Evolutionary conservation across 768 basidiomycete species (phyloP), one percentile per base, ranked within the genome.

Genomic region (Suillus weaverae): DNA sequence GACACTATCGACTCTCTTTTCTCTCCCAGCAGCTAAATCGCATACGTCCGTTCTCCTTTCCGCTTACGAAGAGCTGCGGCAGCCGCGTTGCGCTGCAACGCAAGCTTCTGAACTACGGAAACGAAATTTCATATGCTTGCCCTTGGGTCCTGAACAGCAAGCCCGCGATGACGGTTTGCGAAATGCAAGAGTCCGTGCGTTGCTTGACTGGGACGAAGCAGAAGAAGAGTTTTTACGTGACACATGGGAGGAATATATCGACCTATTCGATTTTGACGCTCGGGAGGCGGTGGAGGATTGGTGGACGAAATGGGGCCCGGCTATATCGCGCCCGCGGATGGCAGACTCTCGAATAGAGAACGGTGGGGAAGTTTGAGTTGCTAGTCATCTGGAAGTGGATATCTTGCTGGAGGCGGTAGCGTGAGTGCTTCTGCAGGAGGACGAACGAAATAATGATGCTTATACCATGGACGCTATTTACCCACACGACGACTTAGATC

Each of bases 41-140:
- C 83, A 88, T 62, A 76, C 88, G 3, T 70, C 81, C 2, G 78
- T 81, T 61, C 73, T 89, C 51, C 77, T 88, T 63, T 75, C 74
- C 22, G 86, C 83, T 5, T 87, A 84, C 70, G 85, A 88, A 66
- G 86, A 88, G 57, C 78, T 87, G 62, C 80, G 87, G 48, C 81
- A 85, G 67, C 76, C 80, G 7, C 81, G 86, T 14, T 82, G 79
- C 61, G 73, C 74, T 13, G 66, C 71, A 16, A 77, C 82, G 1
- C 79, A 82, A 60, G 72, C 73, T 61, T 81, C 76, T 66, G 81
- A 85, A 61, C 72, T 77, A 50, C 73, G 75, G 32, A 84, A 84
- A 68, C 79, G 81, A 33, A 70, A 73, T 35, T 74, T 83, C 70
- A 69, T 84, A 61, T 78, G 73, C 20, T 63, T 81, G 32, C 81